Conservation (phyloP, 2,329 filamentous ascomycete species). For the Phialemonium atrogriseum region DNA sequence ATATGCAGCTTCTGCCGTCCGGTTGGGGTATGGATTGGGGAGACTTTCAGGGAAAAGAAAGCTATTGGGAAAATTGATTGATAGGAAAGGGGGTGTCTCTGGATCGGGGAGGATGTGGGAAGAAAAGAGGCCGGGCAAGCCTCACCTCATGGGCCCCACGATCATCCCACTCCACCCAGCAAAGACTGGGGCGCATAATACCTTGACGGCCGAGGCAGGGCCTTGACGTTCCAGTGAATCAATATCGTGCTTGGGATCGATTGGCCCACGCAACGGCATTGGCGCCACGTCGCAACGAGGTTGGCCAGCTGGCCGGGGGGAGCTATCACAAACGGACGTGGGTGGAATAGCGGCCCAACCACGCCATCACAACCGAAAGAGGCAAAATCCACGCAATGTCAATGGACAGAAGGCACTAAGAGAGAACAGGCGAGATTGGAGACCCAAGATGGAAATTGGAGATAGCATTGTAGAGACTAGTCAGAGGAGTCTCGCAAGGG, state of each 20-base stretch:
- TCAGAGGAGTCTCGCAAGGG: no score
- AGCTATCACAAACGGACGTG: constrained; percentile 12
- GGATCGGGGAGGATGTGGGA: constrained; percentile 9
- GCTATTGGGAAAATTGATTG: constrained; percentile 7
- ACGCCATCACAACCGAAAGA: no score
- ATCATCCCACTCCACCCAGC: constrained; percentile 18
- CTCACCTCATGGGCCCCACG: constrained; percentile 7
- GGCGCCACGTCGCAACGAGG: constrained; percentile 28
- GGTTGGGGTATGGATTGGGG: constrained; percentile 4
- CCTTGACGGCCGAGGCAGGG: constrained; percentile 16
- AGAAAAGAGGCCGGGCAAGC: constrained; percentile 8
- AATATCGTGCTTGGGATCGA: constrained; percentile 22
- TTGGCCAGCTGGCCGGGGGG: constrained; percentile 7
- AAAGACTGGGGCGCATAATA: constrained; percentile 16
- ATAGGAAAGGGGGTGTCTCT: constrained; percentile 9
- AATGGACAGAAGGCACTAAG: no score
- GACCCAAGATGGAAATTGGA: no score
- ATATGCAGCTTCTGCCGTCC: not conserved
- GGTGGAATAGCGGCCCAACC: constrained; percentile 3
- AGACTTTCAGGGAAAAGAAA: constrained; percentile 4
- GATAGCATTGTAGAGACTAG: no score
- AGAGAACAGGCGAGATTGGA: no score
- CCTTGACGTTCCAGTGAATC: constrained; percentile 24
- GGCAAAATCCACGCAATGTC: no score
- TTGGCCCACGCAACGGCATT: constrained; percentile 24